Conservation (phyloP, 306 rosid species). For the Rubus parviflorus region DNA sequence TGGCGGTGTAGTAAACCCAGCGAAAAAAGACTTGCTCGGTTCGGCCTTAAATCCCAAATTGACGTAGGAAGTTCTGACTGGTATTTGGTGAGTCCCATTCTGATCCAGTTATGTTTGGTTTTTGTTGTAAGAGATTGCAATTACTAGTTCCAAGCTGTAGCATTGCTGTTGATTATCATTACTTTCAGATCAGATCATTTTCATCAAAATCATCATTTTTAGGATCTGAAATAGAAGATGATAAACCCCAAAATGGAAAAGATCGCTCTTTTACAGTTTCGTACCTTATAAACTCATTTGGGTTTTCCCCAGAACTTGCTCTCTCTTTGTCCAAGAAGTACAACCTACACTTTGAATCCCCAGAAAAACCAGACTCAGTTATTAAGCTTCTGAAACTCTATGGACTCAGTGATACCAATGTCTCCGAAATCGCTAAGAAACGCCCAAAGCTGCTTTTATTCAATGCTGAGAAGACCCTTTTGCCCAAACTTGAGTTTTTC, state of each 20-base stretch:
- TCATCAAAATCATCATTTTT: background rate
- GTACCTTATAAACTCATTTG: conserved; percentile 19
- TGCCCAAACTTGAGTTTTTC: conserved; percentile 26
- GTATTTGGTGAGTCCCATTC: too few species aligned
- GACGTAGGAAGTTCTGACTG: too few species aligned
- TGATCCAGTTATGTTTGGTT: background rate
- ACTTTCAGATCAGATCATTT: background rate
- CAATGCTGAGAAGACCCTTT: conserved; percentile 14
- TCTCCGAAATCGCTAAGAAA: background rate
- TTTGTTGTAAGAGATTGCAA: background rate
- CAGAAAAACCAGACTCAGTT: background rate
- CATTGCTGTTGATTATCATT: background rate
- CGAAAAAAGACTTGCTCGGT: too few species aligned
- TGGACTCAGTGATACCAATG: background rate
- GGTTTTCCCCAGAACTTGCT: conserved; percentile 17
- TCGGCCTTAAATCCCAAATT: too few species aligned
- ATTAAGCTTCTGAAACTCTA: background rate
- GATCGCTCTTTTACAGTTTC: conserved; percentile 11
- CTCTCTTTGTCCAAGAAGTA: background rate
- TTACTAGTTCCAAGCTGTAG: background rate
- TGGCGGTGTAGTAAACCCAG: too few species aligned
- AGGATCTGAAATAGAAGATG: background rate
- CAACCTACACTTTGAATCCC: background rate
- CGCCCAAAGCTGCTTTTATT: background rate
- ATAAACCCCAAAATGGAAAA: background rate